Percentiles rank a stretch among this genome's conserved stretches.
These are phyloP conservation scores for Silene conica DNA, from an alignment of 148 eudicot species.

Conservation along the genomic window DNA sequence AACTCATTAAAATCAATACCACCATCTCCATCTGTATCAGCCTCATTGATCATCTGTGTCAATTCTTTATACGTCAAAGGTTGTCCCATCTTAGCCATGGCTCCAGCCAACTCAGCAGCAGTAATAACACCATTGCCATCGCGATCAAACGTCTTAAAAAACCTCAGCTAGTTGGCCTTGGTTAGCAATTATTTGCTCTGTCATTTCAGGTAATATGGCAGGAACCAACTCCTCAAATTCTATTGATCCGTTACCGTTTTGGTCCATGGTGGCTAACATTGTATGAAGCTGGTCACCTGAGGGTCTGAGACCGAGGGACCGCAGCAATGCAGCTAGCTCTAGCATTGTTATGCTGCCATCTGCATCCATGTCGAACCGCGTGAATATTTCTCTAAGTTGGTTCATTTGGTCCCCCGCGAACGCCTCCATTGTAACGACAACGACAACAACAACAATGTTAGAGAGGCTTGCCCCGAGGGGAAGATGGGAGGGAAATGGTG, in stretches of 20 bases:
- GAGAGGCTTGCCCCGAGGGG: background rate
- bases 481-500: background rate
- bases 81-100: constrained; percentile 59
- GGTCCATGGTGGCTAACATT: constrained; percentile 31
- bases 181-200: constrained; percentile 12
- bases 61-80: constrained; percentile 40
- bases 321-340: constrained; percentile 46
- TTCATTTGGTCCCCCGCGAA: constrained; percentile 21
- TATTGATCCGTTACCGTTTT: constrained; percentile 38
- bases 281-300: constrained; percentile 35
- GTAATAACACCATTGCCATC: constrained; percentile 49
- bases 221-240: constrained; percentile 38
- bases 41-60: constrained; percentile 38
- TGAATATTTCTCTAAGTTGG: constrained; percentile 36
- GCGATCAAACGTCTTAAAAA: constrained; percentile 35
- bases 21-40: constrained; percentile 44
- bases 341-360: constrained; percentile 46
- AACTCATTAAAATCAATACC: constrained; percentile 44
- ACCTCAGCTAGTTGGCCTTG: constrained; percentile 30
- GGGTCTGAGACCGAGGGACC: constrained; percentile 42
- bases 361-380: constrained; percentile 50
- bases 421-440: constrained; percentile 2
- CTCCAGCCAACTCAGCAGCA: constrained; percentile 47
- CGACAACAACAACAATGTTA: background rate
- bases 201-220: constrained; percentile 32